Percentiles rank a stretch among this genome's conserved stretches.
Evolutionary conservation across 495 filamentous ascomycete genomes (phyloP).

Genomic region (Talaromyces liani): DNA sequence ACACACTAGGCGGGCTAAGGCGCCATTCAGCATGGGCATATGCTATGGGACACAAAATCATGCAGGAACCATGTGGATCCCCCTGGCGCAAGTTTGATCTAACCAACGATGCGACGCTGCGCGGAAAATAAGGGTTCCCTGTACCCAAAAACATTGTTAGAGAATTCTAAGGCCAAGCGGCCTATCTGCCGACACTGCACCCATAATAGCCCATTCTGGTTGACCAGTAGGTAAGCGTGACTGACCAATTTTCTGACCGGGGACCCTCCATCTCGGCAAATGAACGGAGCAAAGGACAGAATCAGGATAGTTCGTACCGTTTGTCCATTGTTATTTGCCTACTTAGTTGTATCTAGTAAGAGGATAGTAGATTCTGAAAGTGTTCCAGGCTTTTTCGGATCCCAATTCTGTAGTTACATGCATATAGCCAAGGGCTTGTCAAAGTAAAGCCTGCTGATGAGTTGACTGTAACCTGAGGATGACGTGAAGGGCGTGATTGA

Average conservation of each 20-base stretch:
- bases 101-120: not conserved
- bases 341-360: not conserved
- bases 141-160: not conserved
- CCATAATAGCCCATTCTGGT: not conserved
- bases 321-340: not conserved
- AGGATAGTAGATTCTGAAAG: not conserved
- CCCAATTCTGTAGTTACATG: slow-evolving; percentile 1
- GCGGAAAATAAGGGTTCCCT: not conserved
- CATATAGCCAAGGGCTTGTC: not conserved
- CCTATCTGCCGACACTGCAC: not conserved
- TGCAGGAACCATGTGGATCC: not conserved
- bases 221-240: not conserved
- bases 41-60: not conserved
- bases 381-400: not conserved
- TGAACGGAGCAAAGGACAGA: not conserved
- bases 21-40: not conserved
- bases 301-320: not conserved
- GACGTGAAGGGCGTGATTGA: not conserved
- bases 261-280: not conserved
- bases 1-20: not conserved
- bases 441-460: not conserved
- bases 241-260: not conserved
- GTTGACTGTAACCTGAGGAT: slow-evolving; percentile 3
- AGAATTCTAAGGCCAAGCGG: not conserved
- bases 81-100: not conserved